Conservation (phyloP, 2,329 filamentous ascomycete species). For the Leptoxyphium fumago region DNA sequence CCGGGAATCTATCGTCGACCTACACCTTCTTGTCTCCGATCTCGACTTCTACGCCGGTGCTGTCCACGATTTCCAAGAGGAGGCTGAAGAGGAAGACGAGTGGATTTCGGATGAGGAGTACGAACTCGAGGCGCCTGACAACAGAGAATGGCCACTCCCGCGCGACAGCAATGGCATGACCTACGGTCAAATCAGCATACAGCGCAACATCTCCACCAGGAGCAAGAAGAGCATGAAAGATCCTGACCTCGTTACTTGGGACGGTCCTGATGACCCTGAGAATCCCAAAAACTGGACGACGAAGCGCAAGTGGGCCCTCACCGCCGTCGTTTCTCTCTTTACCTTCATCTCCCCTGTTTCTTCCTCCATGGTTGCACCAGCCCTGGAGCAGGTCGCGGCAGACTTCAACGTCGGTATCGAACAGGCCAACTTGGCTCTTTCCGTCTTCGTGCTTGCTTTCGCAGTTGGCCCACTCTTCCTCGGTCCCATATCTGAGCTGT, state of each 20-base stretch:
- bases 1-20: conserved; percentile 19
- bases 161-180: conserved; percentile 11
- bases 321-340: conserved; percentile 27
- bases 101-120: conserved; percentile 15
- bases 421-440: conserved; percentile 17
- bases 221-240: conserved; percentile 19
- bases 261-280: conserved; percentile 28
- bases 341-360: conserved; percentile 26
- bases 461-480: conserved; percentile 23
- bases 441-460: conserved; percentile 24
- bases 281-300: conserved; percentile 35
- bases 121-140: conserved; percentile 10
- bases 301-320: conserved; percentile 30
- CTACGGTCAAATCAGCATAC: conserved; percentile 18
- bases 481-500: conserved; percentile 23
- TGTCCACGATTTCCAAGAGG: conserved; percentile 21
- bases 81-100: conserved; percentile 12
- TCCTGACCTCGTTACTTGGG: conserved; percentile 28
- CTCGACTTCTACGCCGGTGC: conserved; percentile 22
- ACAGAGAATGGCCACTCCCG: conserved; percentile 10
- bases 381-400: conserved; percentile 13
- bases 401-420: conserved; percentile 11
- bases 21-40: conserved; percentile 21
- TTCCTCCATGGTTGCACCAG: conserved; percentile 26
- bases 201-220: conserved; percentile 13